These are phyloP conservation scores for Scedosporium aurantiacum DNA, from an alignment of 2,329 filamentous ascomycete genomes.

Conservation along the genomic window DNA sequence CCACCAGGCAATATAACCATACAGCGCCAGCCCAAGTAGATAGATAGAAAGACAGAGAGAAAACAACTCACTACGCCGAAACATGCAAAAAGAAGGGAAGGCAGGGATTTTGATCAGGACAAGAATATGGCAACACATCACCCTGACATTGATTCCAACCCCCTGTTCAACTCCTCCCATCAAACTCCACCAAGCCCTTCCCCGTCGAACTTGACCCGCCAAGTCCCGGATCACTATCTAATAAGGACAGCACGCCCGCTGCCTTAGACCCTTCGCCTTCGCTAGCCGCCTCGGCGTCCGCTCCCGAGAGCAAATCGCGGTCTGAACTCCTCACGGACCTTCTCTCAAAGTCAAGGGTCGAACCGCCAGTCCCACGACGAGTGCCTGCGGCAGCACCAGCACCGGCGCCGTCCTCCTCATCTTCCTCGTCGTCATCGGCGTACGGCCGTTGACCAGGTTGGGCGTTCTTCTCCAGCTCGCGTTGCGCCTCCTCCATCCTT, in stretches of 20 bases:
- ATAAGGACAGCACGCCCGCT: constrained; percentile 19
- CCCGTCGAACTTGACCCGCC: constrained; percentile 15
- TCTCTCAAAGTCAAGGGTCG: constrained; percentile 42
- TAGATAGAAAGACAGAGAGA: not conserved
- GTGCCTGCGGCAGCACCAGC: constrained; percentile 26
- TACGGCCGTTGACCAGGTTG: constrained; percentile 53
- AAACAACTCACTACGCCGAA: not conserved
- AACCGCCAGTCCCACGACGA: not conserved
- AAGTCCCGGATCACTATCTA: constrained; percentile 18
- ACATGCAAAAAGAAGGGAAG: not conserved
- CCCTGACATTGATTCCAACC: not conserved
- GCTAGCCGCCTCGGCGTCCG: constrained; percentile 55
- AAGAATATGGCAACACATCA: not conserved
- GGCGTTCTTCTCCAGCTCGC: constrained; percentile 76
- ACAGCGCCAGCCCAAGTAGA: not conserved
- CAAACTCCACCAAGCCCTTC: constrained; percentile 31
- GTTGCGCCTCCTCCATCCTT: constrained; percentile 91
- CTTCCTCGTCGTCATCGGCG: constrained; percentile 58
- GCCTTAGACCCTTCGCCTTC: constrained; percentile 14
- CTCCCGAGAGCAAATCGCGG: constrained; percentile 60
- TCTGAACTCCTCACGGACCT: constrained; percentile 56
- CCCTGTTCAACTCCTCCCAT: constrained; percentile 18
- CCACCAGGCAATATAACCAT: not conserved
- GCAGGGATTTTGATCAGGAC: not conserved
- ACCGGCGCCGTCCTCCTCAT: constrained; percentile 29